Conservation (phyloP, 805 yeast genomes). For the Nakazawaea holstii region DNA sequence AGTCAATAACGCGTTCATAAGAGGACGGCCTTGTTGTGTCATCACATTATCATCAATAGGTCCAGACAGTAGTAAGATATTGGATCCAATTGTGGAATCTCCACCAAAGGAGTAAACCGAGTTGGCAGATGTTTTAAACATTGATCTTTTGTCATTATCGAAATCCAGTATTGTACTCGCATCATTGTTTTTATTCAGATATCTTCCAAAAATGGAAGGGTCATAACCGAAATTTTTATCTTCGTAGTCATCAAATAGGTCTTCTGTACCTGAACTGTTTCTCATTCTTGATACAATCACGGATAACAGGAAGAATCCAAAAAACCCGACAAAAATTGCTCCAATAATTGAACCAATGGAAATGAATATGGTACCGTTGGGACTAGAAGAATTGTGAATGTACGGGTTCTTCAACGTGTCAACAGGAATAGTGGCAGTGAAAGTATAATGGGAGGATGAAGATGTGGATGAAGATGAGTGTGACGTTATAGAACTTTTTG, state of each 20-base stretch:
- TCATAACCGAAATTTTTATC: conserved; percentile 4
- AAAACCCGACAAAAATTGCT: conserved; percentile 14
- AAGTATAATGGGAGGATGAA: conserved; percentile 14
- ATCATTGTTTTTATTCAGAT: neutral
- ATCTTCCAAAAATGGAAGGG: conserved; percentile 9
- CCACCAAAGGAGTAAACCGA: conserved; percentile 6
- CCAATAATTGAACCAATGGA: conserved; percentile 32
- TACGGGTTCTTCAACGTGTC: conserved; percentile 25
- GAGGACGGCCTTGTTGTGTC: conserved; percentile 18
- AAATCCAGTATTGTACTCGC: neutral
- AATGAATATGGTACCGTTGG: conserved; percentile 37
- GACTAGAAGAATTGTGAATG: conserved; percentile 20
- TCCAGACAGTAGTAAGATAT: neutral
- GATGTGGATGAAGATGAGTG: neutral
- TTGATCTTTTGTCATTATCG: neutral
- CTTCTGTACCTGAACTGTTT: neutral
- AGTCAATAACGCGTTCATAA: conserved; percentile 8
- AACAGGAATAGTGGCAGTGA: conserved; percentile 17
- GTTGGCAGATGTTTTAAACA: neutral
- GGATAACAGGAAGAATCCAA: conserved; percentile 3
- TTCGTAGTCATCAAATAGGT: conserved; percentile 7
- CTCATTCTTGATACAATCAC: conserved; percentile 6
- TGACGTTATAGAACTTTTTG: neutral
- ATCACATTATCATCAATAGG: conserved; percentile 7
- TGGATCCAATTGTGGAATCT: conserved; percentile 1